phyloP scores from a whole-genome alignment of 2,329 filamentous ascomycete genomes.

The Phyllosticta ampelicida region DNA sequence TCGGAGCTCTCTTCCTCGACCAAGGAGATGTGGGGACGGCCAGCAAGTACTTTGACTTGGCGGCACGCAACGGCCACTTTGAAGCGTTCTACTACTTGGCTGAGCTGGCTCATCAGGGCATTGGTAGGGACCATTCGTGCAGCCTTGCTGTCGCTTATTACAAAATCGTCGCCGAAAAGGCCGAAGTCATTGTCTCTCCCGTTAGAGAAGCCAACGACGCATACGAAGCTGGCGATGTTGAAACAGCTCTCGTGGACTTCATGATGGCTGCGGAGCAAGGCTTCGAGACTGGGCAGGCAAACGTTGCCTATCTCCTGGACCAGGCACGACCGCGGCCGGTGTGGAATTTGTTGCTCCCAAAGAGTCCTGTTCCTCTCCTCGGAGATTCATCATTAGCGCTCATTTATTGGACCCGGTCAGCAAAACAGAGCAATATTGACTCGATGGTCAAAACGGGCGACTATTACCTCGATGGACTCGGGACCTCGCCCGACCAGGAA shows the following conservation, averaged over 20 bases:
- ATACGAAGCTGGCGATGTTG: slow-evolving; percentile 66
- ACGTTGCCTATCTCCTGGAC: slow-evolving; percentile 79
- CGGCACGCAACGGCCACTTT: slow-evolving; percentile 69
- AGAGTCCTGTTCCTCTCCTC: slow-evolving; percentile 36
- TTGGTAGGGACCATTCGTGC: slow-evolving; percentile 72
- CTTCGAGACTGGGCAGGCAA: slow-evolving; percentile 80
- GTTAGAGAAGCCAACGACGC: slow-evolving; percentile 76
- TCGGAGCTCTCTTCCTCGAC: slow-evolving; percentile 77
- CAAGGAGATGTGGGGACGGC: slow-evolving; percentile 75
- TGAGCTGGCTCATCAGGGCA: slow-evolving; percentile 70
- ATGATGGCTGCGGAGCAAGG: slow-evolving; percentile 88
- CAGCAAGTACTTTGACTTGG: slow-evolving; percentile 78
- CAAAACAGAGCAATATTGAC: slow-evolving; percentile 86
- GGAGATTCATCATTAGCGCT: slow-evolving; percentile 59
- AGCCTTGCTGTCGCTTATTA: slow-evolving; percentile 70
- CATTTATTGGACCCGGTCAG: slow-evolving; percentile 90
- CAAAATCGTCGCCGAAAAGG: slow-evolving; percentile 81
- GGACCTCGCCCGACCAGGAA: slow-evolving; percentile 56
- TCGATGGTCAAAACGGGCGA: slow-evolving; percentile 97
- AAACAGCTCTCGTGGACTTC: slow-evolving; percentile 69
- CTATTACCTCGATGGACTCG: slow-evolving; percentile 81
- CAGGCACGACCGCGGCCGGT: slow-evolving; percentile 43
- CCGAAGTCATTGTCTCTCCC: slow-evolving; percentile 72
- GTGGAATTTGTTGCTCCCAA: slow-evolving; percentile 42
- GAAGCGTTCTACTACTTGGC: slow-evolving; percentile 89